Evolutionary conservation across 73 alveolate species (phyloP).

Genomic region (Paramecium tetraurelia): DNA sequence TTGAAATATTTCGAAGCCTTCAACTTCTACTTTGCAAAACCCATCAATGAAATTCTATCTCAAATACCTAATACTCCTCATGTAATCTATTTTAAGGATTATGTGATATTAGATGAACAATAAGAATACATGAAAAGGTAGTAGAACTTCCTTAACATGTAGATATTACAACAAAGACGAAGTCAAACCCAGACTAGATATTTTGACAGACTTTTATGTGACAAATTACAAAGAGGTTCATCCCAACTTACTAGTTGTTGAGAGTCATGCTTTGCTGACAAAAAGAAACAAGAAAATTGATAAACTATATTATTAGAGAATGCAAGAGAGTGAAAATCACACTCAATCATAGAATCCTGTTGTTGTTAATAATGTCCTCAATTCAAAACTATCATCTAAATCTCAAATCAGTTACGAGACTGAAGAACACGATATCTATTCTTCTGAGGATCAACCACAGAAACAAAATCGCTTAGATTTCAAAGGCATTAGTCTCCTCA

Average conservation of each 20-base stretch:
- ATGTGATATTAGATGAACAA: constrained; percentile 39
- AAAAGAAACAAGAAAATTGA: constrained; percentile 25
- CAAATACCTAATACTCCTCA: background rate
- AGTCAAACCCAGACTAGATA: constrained; percentile 38
- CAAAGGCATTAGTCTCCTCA: background rate
- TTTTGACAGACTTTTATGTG: constrained; percentile 14
- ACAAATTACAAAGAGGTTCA: constrained; percentile 15
- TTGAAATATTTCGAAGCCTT: constrained; percentile 28
- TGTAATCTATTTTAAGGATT: constrained; percentile 47
- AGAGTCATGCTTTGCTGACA: background rate
- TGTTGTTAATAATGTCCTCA: constrained; percentile 3
- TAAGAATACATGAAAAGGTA: constrained; percentile 47
- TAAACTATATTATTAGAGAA: constrained; percentile 20
- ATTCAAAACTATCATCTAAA: constrained; percentile 26
- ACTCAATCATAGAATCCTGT: background rate
- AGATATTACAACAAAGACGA: constrained; percentile 24
- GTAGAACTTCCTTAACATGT: background rate
- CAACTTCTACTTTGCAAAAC: constrained; percentile 39
- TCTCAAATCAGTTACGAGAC: constrained; percentile 18
- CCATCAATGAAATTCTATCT: constrained; percentile 23
- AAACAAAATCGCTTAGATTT: background rate
- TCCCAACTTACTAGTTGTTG: background rate
- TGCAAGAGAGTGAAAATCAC: background rate
- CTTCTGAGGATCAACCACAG: background rate
- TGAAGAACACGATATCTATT: constrained; percentile 29